Evolutionary conservation across 2,329 filamentous ascomycete genomes (phyloP), one percentile per base, ranked within the genome.

Genomic region (Pseudogymnoascus sp.): DNA sequence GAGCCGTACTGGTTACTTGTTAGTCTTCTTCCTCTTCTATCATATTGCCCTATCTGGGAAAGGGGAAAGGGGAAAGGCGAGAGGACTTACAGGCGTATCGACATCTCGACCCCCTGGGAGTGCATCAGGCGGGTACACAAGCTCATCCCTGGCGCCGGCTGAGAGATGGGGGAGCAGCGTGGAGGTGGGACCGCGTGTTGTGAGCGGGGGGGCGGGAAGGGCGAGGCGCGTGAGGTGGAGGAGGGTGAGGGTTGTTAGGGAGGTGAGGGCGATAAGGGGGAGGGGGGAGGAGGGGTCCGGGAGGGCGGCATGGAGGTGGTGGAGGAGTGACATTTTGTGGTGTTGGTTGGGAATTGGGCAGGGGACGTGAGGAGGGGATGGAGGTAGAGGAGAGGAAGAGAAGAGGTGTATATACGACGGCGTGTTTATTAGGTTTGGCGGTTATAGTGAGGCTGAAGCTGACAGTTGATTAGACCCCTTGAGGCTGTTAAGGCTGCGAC

Each of bases 31-130:
- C n/a, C n/a, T n/a, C n/a, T n/a, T n/a, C n/a, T n/a, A n/a, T n/a
- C n/a, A n/a, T n/a, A n/a, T n/a, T n/a, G 53, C 14, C 14, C 11
- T 2, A 6, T 40, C 37, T 35, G 33, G 2, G 2, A 13, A 35
- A 13, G 33, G 33, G 33, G 8, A n/a, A n/a, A n/a, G n/a, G n/a
- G n/a, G n/a, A n/a, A n/a, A n/a, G n/a, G n/a, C n/a, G n/a, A n/a
- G n/a, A n/a, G n/a, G n/a, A n/a, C n/a, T n/a, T n/a, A n/a, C n/a
- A n/a, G 86, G 84, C 3, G 85, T 88, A 11, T 78, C 72, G 14
- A 95, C 85, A 72, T 91, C 84, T 64, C 89, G 81, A 0, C 78
- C 83, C 6, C 89, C 87, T 0, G 88, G 89, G 13, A 93, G 80
- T 14, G 82, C 81, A 73, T 91, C 82, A 2, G 85, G 85, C 1